Base-by-base conservation (phyloP, 1,284 basidiomycete species). In the Agaricales sp. region DNA sequence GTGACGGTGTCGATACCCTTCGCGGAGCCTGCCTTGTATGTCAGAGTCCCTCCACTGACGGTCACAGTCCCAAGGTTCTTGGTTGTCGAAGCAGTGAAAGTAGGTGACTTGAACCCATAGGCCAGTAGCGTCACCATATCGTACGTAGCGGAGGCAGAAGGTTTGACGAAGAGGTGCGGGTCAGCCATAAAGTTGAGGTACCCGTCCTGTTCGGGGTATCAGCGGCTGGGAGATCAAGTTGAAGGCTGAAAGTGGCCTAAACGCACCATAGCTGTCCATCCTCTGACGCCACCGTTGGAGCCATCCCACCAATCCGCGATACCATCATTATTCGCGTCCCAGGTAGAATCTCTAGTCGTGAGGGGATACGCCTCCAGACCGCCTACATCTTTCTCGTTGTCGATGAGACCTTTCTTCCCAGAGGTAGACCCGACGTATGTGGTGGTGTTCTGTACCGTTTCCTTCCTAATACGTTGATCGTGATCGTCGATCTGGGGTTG, bases 251-350 rank as follows among this genome's bases (percentile, higher is more conserved):
- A 37, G 16, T 37, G n/a, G n/a, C 30, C 30, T 43, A 8, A 19
- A 21, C n/a, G 11, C 11, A 43, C 20, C 8, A 43, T 8, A 19
- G 20, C 13, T 8, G 20, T 21, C 11, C 20, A 43, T 8, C 41
- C 41, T 21, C 41, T 8, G 20, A 14, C 37, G 2, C 50, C 50
- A n/a, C 46, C 50, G 14, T n/a, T 48, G 22, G 46, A 48, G 24
- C 50, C 50, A 35, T 48, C 50, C 50, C 50, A 51, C 50, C 50
- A 51, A 37, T 51, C 50, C 13, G 50, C 30, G n/a, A 51, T 26
- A 14, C 50, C 50, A 16, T 51, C 50, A 14, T 45, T 22, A 35
- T 51, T 22, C 2, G 46, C 22, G 41, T 51, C 50, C 37, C 37
- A 38, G 22, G 14, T 38, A 14, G 44, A 23, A 3, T 45, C 20